phyloP scores from a whole-genome alignment of 1,139 yeast species.

The Magnusiomyces ingens region DNA sequence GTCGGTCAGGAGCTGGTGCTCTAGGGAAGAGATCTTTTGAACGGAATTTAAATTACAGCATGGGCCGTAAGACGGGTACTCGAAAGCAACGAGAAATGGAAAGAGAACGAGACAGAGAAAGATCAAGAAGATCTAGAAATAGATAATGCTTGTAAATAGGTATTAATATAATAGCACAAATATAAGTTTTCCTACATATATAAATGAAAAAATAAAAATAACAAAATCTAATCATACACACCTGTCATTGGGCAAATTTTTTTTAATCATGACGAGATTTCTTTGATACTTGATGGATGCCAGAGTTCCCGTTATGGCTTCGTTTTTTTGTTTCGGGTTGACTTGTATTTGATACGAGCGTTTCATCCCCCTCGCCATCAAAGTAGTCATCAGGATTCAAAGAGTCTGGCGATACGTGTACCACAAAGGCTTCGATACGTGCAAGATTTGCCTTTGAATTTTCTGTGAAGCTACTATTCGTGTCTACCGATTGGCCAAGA shows the following conservation, averaged over 20 bases:
- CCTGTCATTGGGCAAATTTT: too few relatives aligned
- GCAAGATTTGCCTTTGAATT: conserved; percentile 11
- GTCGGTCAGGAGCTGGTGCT: background rate
- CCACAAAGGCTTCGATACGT: conserved; percentile 7
- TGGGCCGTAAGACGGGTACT: background rate
- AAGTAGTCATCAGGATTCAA: conserved; percentile 12
- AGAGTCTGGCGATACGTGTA: conserved; percentile 13
- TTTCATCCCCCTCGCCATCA: conserved; percentile 3
- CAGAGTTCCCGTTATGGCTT: background rate
- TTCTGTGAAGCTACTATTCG: background rate
- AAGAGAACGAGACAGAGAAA: background rate
- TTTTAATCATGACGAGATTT: too few relatives aligned
- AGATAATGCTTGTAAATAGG: background rate
- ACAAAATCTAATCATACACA: background rate
- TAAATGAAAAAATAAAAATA: background rate
- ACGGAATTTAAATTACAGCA: background rate
- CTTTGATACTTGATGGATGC: too few relatives aligned
- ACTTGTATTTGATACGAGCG: background rate
- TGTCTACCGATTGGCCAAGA: conserved; percentile 23
- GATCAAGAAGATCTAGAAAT: background rate
- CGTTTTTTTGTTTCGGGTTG: conserved; percentile 1
- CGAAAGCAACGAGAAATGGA: background rate
- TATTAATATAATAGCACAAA: background rate
- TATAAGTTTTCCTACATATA: background rate
- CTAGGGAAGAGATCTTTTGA: background rate